Base-by-base conservation (phyloP, 257 asterid species). In the Lycium barbarum region DNA sequence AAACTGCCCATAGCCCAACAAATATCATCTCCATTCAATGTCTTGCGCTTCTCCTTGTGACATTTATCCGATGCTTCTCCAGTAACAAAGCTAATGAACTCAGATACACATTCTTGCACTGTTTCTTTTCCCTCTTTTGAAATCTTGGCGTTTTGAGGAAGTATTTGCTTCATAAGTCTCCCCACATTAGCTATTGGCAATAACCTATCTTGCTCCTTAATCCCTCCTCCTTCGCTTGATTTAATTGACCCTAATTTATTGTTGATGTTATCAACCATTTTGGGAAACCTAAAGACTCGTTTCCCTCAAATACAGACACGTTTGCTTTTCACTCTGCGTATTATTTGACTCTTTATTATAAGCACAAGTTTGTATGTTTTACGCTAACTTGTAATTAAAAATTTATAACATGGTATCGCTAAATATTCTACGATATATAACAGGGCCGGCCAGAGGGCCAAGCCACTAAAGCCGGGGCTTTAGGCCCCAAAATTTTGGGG, bases 91-190 rank as follows among this genome's bases (percentile, higher is more conserved):
- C 94, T 88, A n/a, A 93, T 90, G 90, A 93, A 93, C 66, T 93
- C 97, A 0, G 97, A 93, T 15, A 87, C 97, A 10, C 95, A 92
- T 83, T 93, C 95, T 66, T 93, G 97, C 94, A 93, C 91, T 7
- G 97, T 93, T 58, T 93, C 97, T 70, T 93, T 93, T 35, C 94
- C 92, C 84, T 92, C 97, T 74, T 92, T 93, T 2, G 97, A 93
- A 91, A 93, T 86, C 89, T 93, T 93, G 0, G 95, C 95, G 12
- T 92, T 92, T 20, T 85, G 84, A 5, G 97, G 95, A 12, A 93
- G 86, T 2, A 86, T 92, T 62, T 93, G 94, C 86, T 92, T 93
- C 97, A 93, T 93, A 85, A 93, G 92, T 45, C 97, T 67, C 0
- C 95, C 94, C 2, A 93, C 95, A 91, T 93, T 93, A 55, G 97